Percentiles rank a stretch among this genome's conserved stretches.
Conservation (phyloP, 2,329 filamentous ascomycete species). For the Diaporthe sp. region DNA sequence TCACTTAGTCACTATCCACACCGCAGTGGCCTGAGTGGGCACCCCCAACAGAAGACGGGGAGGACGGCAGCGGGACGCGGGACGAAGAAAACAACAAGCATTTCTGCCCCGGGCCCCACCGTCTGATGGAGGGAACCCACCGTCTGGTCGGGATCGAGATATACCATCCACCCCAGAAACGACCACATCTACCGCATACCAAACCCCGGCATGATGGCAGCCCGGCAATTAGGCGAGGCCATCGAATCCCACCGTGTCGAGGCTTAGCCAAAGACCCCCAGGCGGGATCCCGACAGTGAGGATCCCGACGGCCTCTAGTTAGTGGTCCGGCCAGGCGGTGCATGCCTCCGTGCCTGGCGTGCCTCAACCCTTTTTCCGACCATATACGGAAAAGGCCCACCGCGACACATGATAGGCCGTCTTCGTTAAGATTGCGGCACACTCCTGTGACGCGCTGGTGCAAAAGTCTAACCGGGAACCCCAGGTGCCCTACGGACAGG, state of each 20-base stretch:
- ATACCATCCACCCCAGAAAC: neutral
- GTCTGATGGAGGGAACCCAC: neutral
- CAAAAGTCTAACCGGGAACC: neutral
- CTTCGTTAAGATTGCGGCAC: constrained; percentile 1
- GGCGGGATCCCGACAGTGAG: neutral
- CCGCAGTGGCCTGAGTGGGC: neutral
- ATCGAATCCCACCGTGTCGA: neutral
- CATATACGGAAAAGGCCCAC: neutral
- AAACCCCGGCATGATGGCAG: neutral
- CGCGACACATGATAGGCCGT: constrained; percentile 9
- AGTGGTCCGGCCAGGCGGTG: neutral
- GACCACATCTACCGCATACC: neutral
- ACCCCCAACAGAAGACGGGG: neutral
- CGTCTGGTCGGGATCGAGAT: constrained; percentile 9
- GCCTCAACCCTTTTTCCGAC: neutral
- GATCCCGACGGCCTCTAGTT: neutral
- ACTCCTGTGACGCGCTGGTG: constrained; percentile 10
- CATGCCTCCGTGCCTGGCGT: neutral
- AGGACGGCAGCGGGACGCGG: no score
- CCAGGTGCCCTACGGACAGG: neutral
- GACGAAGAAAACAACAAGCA: constrained; percentile 3
- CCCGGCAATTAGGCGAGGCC: constrained; percentile 2
- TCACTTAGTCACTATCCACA: neutral
- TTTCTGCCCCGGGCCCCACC: neutral
- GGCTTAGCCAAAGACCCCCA: neutral